Evolutionary conservation across 495 filamentous ascomycete genomes (phyloP), one percentile per base, ranked within the genome.

Genomic region (Daldinia decipiens): DNA sequence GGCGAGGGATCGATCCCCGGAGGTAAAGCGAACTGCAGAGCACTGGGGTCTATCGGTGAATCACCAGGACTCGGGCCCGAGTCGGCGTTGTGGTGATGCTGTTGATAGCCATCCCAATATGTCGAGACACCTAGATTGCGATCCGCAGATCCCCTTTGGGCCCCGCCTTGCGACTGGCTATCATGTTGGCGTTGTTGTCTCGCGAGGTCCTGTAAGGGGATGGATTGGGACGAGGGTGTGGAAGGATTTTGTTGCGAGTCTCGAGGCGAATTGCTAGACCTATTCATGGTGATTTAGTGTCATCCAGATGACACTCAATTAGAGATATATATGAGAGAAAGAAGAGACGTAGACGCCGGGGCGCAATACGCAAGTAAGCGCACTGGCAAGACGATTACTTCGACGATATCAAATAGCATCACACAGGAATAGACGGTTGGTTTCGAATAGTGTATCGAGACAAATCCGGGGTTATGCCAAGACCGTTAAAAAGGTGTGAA

Each of bases 161-260:
- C 68, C 27, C 74, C 79, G 34, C 67, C 68, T 54, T 71, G 76
- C 59, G 77, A 74, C 32, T 81, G 74, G 47, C 62, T 64, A 47
- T 73, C 78, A 51, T 66, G 72, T 17, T 84, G 81, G 65, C 85
- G 86, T 51, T 87, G 84, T 36, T 86, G 81, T 59, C 87, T 85
- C 32, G 89, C 88, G 54, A 97, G 88, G 78, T 97, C 90, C 77
- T 91, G 91, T 54, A 98, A 83, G 53, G 94, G 93, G 79, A 97
- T 97, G 45, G 90, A 91, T 66, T 93, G 90, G 55, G 86, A 80
- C 34, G 87, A 78, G 40, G 85, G 69, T 64, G 82, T 74, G 31
- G 71, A 71, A 53, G 68, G 29, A 32, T 65, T 60, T 32, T 62
- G 67, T 50, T 73, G 70, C 27, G 75, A 70, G 21, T 76, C 74